Base-by-base conservation (phyloP, 176 grass and related monocot genomes). In the Sorghum bicolor region DNA sequence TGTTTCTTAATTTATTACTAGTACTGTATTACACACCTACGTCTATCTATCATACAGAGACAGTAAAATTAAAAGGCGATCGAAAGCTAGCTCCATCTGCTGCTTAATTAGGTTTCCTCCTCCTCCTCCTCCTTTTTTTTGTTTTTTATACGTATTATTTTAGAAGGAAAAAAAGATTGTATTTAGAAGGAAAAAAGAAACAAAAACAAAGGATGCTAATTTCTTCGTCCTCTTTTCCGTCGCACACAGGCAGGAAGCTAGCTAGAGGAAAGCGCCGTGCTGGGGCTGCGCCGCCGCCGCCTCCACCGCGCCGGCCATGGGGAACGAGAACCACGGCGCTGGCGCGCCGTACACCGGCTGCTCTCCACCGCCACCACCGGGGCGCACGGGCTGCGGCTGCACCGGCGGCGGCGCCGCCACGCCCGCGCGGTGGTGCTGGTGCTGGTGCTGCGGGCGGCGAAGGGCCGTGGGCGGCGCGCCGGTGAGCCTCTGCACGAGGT, bases 401-500 rank as follows among this genome's bases (percentile, higher is more conserved):
- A 40, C 24, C n/a, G 17, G 8, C 39, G 30, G 74, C 82, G 52
- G 74, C 82, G 52, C 16, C 9, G 39, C 34, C 10, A 16, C n/a
- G 4, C 4, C 11, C 5, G 5, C 4, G 25, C 12, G 25, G 10
- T 11, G 22, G 9, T 61, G 57, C 9, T 13, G 58, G 6, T 2
- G 74, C 0, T 45, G 12, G 13, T 45, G 2, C 45, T 48, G 45
- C 45, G 3, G 44, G 13, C 61, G 84, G 1, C 10, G 66, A 2
- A 38, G 15, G 25, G 60, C 2, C 5, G 65, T 0, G 33, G 75
- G 16, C 2, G 87, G 88, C 33, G 86, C 82, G 37, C 90, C 83
- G 17, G 90, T 92, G 83, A 92, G 90, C 82, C 72, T 67, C 90
- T 92, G 90, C 68, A 88, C 90, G n/a, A 92, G 90, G 10, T 88